A percentile compares a stretch with the other conserved stretches of the same genome.
These are phyloP conservation scores for Cryphonectria nitschkei DNA, from an alignment of 2,329 filamentous ascomycete species.

Conservation along the genomic window DNA sequence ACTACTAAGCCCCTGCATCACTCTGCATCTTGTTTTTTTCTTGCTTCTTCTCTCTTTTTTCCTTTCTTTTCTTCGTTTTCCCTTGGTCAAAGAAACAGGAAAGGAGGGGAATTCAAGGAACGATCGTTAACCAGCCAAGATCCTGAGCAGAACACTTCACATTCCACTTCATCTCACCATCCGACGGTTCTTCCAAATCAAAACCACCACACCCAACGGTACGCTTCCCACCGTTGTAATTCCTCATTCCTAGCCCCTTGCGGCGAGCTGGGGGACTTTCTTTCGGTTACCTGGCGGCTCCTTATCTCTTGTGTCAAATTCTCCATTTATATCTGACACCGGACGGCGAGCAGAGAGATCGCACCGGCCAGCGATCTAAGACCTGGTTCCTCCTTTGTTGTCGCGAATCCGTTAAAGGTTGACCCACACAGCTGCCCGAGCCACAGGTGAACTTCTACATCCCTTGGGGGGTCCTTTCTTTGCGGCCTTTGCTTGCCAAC, in stretches of 20 bases:
- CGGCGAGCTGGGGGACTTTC: background rate
- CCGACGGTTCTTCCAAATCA: background rate
- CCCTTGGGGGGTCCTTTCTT: background rate
- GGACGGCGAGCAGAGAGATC: constrained; percentile 4
- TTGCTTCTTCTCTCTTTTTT: too few species aligned
- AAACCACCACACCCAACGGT: background rate
- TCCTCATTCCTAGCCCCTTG: constrained; percentile 9
- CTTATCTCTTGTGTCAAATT: constrained; percentile 20
- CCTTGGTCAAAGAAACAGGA: background rate
- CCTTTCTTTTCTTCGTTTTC: too few species aligned
- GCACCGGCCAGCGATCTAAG: constrained; percentile 13
- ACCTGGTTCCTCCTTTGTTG: constrained; percentile 8
- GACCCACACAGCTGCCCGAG: constrained; percentile 4
- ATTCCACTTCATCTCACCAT: background rate
- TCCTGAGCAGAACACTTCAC: background rate
- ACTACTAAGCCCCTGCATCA: background rate
- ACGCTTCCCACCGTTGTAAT: background rate
- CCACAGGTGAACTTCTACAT: background rate
- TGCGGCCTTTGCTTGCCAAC: background rate
- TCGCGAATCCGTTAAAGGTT: background rate
- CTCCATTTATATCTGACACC: constrained; percentile 17
- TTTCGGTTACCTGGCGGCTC: constrained; percentile 6
- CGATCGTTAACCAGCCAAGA: background rate
- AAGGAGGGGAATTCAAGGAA: background rate
- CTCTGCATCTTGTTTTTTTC: background rate